Conservation (phyloP, 1,284 basidiomycete species). For the Cutaneotrichosporon cavernicola region DNA sequence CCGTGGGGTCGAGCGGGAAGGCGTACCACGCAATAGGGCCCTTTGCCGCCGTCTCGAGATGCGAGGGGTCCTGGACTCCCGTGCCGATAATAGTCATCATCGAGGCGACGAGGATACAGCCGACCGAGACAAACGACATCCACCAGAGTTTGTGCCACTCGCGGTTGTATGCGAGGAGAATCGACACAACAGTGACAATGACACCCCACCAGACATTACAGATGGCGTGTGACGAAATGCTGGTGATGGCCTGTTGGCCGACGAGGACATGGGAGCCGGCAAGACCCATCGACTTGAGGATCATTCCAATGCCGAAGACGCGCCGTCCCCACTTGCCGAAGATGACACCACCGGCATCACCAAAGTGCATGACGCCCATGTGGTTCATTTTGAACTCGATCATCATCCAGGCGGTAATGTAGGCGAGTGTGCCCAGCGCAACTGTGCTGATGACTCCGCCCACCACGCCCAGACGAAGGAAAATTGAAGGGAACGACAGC, state of each 20-base stretch:
- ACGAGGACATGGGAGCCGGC: slow-evolving; percentile 46
- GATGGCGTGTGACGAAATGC: slow-evolving; percentile 39
- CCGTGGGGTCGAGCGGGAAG: slow-evolving; percentile 32
- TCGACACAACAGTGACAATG: slow-evolving; percentile 37
- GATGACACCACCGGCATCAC: slow-evolving; percentile 45
- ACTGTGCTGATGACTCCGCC: slow-evolving; percentile 43
- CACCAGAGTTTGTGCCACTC: slow-evolving; percentile 41
- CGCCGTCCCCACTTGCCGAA: slow-evolving; percentile 42
- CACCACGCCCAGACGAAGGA: slow-evolving; percentile 43
- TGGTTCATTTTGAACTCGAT: slow-evolving; percentile 48
- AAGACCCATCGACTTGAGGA: slow-evolving; percentile 44
- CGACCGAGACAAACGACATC: slow-evolving; percentile 40
- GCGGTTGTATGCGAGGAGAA: slow-evolving; percentile 35
- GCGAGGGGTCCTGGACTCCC: slow-evolving; percentile 32
- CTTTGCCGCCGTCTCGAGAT: slow-evolving; percentile 26
- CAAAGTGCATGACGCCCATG: slow-evolving; percentile 48
- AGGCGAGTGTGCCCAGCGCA: slow-evolving; percentile 37
- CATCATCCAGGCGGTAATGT: slow-evolving; percentile 44
- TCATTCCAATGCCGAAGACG: slow-evolving; percentile 37
- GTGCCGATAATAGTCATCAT: slow-evolving; percentile 42
- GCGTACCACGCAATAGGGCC: slow-evolving; percentile 40
- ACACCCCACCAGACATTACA: slow-evolving; percentile 45
- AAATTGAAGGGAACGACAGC: slow-evolving; percentile 47
- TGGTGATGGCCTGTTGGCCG: slow-evolving; percentile 41
- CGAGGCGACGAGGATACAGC: slow-evolving; percentile 38